Evolutionary conservation across 2,329 filamentous ascomycete species (phyloP).

Genomic region (Fusarium sp.): DNA sequence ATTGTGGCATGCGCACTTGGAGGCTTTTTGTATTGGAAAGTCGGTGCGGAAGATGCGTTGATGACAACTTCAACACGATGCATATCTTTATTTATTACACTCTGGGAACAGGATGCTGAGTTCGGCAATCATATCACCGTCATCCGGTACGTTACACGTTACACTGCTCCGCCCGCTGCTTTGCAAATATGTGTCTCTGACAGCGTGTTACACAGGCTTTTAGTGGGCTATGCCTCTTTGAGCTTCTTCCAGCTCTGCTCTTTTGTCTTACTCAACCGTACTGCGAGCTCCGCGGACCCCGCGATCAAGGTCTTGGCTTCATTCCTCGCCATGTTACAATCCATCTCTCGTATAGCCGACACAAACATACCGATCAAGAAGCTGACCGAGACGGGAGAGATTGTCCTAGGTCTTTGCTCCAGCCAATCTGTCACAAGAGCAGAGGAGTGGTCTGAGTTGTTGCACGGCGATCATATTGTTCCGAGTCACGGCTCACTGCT

Average conservation of each 20-base stretch:
- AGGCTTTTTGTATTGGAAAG: background rate
- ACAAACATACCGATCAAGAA: background rate
- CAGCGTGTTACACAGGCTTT: background rate
- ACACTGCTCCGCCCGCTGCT: background rate
- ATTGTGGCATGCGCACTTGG: background rate
- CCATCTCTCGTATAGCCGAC: background rate
- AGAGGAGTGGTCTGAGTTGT: background rate
- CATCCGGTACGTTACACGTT: background rate
- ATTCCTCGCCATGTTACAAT: background rate
- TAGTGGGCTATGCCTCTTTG: background rate
- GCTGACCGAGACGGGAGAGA: background rate
- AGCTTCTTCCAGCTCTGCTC: constrained; percentile 2
- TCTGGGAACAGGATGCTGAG: background rate
- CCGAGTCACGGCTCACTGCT: background rate
- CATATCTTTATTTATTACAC: background rate
- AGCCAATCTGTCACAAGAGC: background rate
- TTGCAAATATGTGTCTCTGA: background rate
- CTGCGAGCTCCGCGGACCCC: background rate
- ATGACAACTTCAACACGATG: background rate
- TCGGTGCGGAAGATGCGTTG: background rate
- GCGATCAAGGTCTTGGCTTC: background rate
- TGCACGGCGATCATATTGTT: background rate
- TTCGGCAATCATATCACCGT: background rate
- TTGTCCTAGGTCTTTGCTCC: background rate
- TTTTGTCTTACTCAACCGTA: background rate